Conservation (phyloP, 2,329 filamentous ascomycete species). For the Xylaria sp. region DNA sequence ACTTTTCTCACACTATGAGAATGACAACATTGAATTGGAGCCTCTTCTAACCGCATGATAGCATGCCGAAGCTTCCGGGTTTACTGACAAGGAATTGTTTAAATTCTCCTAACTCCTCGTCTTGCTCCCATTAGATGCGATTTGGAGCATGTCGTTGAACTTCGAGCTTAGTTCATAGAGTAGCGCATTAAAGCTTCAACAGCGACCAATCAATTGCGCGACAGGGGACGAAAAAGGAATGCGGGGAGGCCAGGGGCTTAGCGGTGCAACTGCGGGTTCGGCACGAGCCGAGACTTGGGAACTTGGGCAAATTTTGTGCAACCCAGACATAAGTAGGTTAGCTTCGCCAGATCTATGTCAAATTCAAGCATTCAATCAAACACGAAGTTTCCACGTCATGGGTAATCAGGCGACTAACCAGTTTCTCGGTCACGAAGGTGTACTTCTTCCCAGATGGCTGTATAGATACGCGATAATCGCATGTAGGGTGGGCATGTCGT, state of each 20-base stretch:
- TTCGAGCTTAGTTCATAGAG: slow-evolving; percentile 20
- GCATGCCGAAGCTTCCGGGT: neutral
- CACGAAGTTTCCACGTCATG: neutral
- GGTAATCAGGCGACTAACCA: too few relatives aligned
- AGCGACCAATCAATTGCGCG: slow-evolving; percentile 32
- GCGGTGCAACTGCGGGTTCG: slow-evolving; percentile 21
- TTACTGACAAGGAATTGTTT: neutral
- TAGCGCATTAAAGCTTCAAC: slow-evolving; percentile 23
- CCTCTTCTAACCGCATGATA: neutral
- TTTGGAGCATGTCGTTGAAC: slow-evolving; percentile 32
- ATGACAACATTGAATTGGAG: neutral
- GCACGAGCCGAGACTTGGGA: slow-evolving; percentile 29
- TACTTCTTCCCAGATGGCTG: neutral
- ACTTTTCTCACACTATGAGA: too few relatives aligned
- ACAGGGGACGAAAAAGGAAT: slow-evolving; percentile 29
- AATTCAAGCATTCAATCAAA: neutral
- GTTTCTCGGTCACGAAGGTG: too few relatives aligned
- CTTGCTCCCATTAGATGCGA: neutral
- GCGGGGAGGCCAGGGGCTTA: slow-evolving; percentile 19
- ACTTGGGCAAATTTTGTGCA: neutral
- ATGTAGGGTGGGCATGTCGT: neutral
- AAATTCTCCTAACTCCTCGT: neutral
- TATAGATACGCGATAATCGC: neutral
- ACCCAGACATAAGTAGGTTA: neutral
- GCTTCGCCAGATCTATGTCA: neutral